These are phyloP conservation scores for Boletus insuetus DNA, from an alignment of 768 basidiomycete species.

Conservation along the genomic window DNA sequence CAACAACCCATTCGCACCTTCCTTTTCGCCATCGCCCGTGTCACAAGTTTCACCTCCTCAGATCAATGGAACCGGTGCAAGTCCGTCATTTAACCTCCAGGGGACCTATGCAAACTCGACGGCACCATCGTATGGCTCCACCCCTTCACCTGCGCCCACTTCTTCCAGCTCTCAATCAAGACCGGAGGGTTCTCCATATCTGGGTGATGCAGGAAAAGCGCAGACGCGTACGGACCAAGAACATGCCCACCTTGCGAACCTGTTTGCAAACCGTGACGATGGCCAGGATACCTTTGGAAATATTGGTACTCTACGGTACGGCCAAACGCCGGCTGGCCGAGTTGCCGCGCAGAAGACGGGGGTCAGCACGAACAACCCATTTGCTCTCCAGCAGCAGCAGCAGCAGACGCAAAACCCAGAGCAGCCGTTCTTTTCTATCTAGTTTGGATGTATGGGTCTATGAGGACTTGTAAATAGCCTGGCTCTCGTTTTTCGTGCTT, in stretches of 20 bases:
- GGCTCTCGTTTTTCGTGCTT: slow-evolving; percentile 8
- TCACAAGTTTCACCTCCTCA: slow-evolving; percentile 35
- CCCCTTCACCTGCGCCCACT: slow-evolving; percentile 44
- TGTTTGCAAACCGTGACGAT: slow-evolving; percentile 88
- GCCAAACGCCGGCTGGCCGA: slow-evolving; percentile 54
- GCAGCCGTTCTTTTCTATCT: slow-evolving; percentile 82
- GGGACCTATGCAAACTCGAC: slow-evolving; percentile 60
- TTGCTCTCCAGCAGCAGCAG: slow-evolving; percentile 49
- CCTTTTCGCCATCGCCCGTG: slow-evolving; percentile 29
- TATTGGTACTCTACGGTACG: slow-evolving; percentile 71
- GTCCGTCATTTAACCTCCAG: slow-evolving; percentile 63
- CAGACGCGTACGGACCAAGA: slow-evolving; percentile 60
- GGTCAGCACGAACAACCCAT: slow-evolving; percentile 56
- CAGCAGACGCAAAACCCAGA: slow-evolving; percentile 58
- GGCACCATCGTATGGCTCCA: slow-evolving; percentile 29
- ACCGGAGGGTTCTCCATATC: slow-evolving; percentile 29
- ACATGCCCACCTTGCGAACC: slow-evolving; percentile 67
- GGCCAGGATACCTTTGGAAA: slow-evolving; percentile 98
- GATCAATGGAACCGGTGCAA: slow-evolving; percentile 28
- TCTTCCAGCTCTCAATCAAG: slow-evolving; percentile 36
- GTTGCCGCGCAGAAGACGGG: slow-evolving; percentile 48
- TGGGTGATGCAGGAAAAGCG: slow-evolving; percentile 15
- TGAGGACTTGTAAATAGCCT: slow-evolving; percentile 13
- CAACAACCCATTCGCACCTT: slow-evolving; percentile 91
- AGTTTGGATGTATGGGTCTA: slow-evolving; percentile 13